phyloP scores from a whole-genome alignment of 1,284 basidiomycete genomes.

The Cryptococcus sp. region DNA sequence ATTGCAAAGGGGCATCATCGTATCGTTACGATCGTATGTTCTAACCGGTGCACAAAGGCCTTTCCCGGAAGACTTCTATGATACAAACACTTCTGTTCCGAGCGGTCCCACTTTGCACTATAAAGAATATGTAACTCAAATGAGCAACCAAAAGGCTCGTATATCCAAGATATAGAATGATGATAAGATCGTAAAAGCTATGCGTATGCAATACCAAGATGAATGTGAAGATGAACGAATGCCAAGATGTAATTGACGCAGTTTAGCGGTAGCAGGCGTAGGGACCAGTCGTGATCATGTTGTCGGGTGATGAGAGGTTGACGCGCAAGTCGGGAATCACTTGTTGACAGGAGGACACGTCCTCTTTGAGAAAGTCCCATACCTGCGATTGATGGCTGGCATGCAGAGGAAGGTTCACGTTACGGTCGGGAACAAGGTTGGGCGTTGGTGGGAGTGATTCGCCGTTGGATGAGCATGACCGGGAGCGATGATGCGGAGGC shows the following conservation, averaged over 20 bases:
- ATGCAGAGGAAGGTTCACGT: conserved; percentile 8
- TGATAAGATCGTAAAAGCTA: not conserved
- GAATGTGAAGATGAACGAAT: not conserved
- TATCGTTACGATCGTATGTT: too few species aligned
- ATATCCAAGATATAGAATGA: not conserved
- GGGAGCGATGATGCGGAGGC: conserved; percentile 31
- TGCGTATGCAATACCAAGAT: not conserved
- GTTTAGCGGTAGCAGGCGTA: conserved; percentile 28
- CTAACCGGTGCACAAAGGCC: too few species aligned
- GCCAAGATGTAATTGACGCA: not conserved
- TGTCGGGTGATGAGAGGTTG: conserved; percentile 21
- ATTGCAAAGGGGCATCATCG: too few species aligned
- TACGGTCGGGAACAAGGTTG: conserved; percentile 10
- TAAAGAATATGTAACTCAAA: too few species aligned
- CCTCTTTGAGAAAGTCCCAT: conserved; percentile 15
- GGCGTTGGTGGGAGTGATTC: conserved; percentile 46
- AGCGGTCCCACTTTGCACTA: too few species aligned
- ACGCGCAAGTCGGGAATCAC: conserved; percentile 14
- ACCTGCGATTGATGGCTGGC: conserved; percentile 3
- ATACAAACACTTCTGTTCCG: too few species aligned
- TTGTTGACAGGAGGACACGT: not conserved
- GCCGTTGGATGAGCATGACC: conserved; percentile 36
- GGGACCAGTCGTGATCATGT: conserved; percentile 5
- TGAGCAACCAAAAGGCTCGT: not conserved
- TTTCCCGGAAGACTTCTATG: too few species aligned